Base-by-base conservation (phyloP, 2,329 filamentous ascomycete species). In the Trichophyton rubrum region DNA sequence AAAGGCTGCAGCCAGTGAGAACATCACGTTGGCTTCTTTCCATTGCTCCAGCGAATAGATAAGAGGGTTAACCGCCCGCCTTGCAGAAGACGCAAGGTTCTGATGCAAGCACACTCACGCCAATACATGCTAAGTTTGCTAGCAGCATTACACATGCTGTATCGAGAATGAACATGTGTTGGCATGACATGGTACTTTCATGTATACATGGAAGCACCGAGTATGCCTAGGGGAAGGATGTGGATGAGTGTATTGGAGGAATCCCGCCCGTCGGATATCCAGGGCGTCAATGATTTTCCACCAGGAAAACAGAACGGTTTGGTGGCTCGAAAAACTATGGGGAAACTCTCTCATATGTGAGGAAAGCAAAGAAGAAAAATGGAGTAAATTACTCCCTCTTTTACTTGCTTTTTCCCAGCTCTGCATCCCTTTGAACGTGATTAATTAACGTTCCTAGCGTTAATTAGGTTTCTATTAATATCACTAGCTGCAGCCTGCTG, bases 401-500 rank as follows among this genome's bases (percentile, higher is more conserved):
- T 51, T 22, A 38, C 45, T 53, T 53, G 49, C 49, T 53, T 53
- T 53, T 53, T 53, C 49, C 22, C 22, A 20, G n/a, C 49, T 51
- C 22, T 22, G 11, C 11, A 30, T 33, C 22, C 49, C 49, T 27
- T 27, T 33, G 8, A 53, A 13, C 22, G 24, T 53, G 22, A 30
- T 53, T 51, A 33, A 53, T 30, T 53, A 53, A 53, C 49, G 49
- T 53, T 53, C 27, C n/a, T 53, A 53, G 49, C 49, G 49, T 53
- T 53, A 30, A 53, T 53, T 53, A 53, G 27, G 49, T 30, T 53
- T 30, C 49, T 53, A 53, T 53, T 53, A 53, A 24, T 53, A 53
- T 53, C 49, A 30, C 49, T 53, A 53, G 22, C 24, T 53, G 49
- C 49, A 53, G 13, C 22, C 49, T 33, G 49, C 11, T 22, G 49